phyloP scores from a whole-genome alignment of 306 rosid genomes.

The Pyrus communis region DNA sequence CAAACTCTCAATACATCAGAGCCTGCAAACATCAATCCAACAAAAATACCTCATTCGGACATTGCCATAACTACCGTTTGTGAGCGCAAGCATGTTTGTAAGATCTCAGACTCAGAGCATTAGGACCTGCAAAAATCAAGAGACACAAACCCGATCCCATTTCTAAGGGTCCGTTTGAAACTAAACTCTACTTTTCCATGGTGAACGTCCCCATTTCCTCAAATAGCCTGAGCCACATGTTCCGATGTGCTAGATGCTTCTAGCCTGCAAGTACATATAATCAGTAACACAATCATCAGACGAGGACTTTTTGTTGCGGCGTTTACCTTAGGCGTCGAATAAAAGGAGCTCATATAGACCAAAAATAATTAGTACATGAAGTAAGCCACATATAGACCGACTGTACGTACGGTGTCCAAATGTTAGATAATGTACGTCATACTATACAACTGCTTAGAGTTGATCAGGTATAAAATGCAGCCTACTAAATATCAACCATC shows the following conservation, averaged over 20 bases:
- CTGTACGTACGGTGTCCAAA: neutral
- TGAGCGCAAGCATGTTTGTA: neutral
- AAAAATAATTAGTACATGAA: neutral
- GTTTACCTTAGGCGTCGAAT: neutral
- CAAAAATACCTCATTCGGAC: neutral
- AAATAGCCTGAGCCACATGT: slow-evolving; percentile 63
- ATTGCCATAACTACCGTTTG: neutral
- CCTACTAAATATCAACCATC: neutral
- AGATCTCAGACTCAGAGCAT: neutral
- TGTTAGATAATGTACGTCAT: neutral
- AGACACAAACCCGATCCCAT: neutral
- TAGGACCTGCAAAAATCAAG: neutral
- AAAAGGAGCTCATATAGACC: neutral
- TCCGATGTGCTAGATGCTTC: slow-evolving; percentile 55
- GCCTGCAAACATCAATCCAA: neutral
- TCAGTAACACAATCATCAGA: neutral
- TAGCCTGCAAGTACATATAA: slow-evolving; percentile 43
- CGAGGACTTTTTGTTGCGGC: neutral
- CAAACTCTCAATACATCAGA: neutral
- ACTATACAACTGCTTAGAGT: neutral
- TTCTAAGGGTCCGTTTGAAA: slow-evolving; percentile 6
- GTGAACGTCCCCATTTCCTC: neutral
- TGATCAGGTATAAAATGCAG: neutral
- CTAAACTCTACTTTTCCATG: slow-evolving; percentile 7
- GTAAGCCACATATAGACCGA: neutral